These are phyloP conservation scores for Zygoascus sp. DNA, from an alignment of 1,139 yeast genomes.

Conservation along the genomic window DNA sequence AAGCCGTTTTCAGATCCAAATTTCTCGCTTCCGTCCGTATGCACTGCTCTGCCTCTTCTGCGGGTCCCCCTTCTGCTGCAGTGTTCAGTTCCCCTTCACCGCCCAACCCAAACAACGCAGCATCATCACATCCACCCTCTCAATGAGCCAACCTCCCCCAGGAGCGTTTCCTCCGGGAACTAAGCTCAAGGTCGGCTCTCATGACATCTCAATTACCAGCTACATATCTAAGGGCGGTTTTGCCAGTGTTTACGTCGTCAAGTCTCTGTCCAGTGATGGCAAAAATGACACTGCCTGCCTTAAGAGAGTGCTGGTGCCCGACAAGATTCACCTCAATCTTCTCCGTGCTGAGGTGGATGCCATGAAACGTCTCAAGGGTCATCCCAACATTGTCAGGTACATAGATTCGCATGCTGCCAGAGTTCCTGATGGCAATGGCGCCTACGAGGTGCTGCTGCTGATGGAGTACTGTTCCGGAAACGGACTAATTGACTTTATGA, in stretches of 20 bases:
- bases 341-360: conserved; percentile 78
- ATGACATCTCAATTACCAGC: conserved; percentile 50
- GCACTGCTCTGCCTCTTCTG: background rate
- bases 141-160: conserved; percentile 23
- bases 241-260: conserved; percentile 72
- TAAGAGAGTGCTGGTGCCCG: conserved; percentile 72
- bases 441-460: conserved; percentile 78
- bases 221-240: conserved; percentile 73
- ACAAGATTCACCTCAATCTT: conserved; percentile 61
- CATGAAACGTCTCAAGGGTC: conserved; percentile 72
- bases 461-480: conserved; percentile 87
- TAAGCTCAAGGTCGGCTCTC: conserved; percentile 61
- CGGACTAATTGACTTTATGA: conserved; percentile 91
- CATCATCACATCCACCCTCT: conserved; percentile 4
- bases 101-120: conserved; percentile 1
- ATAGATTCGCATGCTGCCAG: conserved; percentile 96
- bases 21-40: background rate
- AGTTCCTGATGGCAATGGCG: conserved; percentile 34
- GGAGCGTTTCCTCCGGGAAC: conserved; percentile 66
- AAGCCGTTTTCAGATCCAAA: no score
- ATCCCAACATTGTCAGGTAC: conserved; percentile 76
- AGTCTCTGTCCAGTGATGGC: conserved; percentile 43
- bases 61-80: no score
- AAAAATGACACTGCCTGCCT: conserved; percentile 47
- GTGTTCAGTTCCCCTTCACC: background rate